These are phyloP conservation scores for Xylariales sp. DNA, from an alignment of 2,329 filamentous ascomycete species.

Conservation along the genomic window DNA sequence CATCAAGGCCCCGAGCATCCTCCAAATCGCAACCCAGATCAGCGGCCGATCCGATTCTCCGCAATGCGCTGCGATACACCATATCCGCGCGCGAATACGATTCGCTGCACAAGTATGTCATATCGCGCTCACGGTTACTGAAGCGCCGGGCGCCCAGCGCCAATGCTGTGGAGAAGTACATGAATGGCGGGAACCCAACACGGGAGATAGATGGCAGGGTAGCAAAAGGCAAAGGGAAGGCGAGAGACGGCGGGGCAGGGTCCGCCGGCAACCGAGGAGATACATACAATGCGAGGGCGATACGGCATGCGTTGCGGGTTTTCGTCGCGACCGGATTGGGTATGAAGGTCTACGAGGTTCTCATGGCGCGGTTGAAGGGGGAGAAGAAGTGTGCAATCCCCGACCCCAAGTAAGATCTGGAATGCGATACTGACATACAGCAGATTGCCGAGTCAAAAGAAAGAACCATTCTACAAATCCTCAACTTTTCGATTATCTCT, in stretches of 20 bases:
- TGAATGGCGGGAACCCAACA: conserved; percentile 35
- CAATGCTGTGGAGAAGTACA: conserved; percentile 51
- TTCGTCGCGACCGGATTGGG: conserved; percentile 60
- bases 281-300: conserved; percentile 65
- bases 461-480: conserved; percentile 56
- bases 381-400: conserved; percentile 36
- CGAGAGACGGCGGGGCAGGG: conserved; percentile 12
- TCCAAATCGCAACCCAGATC: conserved; percentile 12
- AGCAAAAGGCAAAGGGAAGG: conserved; percentile 22
- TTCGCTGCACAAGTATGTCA: conserved; percentile 74
- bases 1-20: conserved; percentile 1
- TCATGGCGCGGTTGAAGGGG: conserved; percentile 44
- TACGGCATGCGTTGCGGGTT: conserved; percentile 66
- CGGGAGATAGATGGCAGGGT: conserved; percentile 1
- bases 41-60: conserved; percentile 64
- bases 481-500: conserved; percentile 72
- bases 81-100: conserved; percentile 83
- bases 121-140: conserved; percentile 63
- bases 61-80: conserved; percentile 82
- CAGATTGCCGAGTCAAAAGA: conserved; percentile 31
- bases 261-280: conserved; percentile 37
- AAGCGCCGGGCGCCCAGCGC: conserved; percentile 52
- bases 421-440: conserved; percentile 12
- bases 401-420: neutral
- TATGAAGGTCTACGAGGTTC: conserved; percentile 57